A percentile compares a stretch with the other conserved stretches of the same genome.
Evolutionary conservation across 1,284 basidiomycete genomes (phyloP).

Genomic region (Cryptococcus floricola): DNA sequence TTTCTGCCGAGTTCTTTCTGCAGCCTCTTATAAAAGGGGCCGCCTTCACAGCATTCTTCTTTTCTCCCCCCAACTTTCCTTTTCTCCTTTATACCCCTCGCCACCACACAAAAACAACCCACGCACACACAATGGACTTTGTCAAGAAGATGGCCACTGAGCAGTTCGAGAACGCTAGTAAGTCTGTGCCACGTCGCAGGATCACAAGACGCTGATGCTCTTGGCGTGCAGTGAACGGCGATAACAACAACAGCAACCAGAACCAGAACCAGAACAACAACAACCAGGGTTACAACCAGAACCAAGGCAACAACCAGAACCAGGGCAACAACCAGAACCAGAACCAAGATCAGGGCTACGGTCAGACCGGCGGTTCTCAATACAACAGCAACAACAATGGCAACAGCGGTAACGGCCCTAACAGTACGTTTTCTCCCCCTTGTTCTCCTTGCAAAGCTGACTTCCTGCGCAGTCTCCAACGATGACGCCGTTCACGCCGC

Average conservation of each 20-base stretch:
- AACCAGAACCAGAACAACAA: constrained; percentile 6
- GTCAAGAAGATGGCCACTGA: constrained; percentile 21
- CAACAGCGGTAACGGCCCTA: constrained; percentile 27
- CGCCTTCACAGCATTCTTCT: too few relatives aligned
- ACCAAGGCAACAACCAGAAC: constrained; percentile 5
- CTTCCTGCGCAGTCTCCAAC: constrained; percentile 35
- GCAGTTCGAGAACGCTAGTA: constrained; percentile 9
- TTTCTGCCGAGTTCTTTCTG: too few relatives aligned
- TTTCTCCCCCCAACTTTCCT: background rate
- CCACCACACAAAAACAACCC: background rate
- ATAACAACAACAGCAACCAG: constrained; percentile 5
- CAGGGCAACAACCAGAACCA: constrained; percentile 10
- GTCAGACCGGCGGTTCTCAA: constrained; percentile 32
- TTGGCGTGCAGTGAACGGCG: constrained; percentile 2
- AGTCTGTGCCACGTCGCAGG: background rate
- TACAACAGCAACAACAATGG: constrained; percentile 38
- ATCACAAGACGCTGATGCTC: background rate
- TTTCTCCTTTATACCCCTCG: background rate
- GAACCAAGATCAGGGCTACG: constrained; percentile 11
- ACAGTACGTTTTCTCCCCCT: constrained; percentile 20
- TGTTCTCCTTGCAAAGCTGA: background rate
- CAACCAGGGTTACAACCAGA: background rate
- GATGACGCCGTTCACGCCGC: constrained; percentile 36
- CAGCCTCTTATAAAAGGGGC: too few relatives aligned
- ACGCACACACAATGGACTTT: constrained; percentile 13